Conservation (phyloP, 2,329 filamentous ascomycete species). For the Talaromyces islandicus region DNA sequence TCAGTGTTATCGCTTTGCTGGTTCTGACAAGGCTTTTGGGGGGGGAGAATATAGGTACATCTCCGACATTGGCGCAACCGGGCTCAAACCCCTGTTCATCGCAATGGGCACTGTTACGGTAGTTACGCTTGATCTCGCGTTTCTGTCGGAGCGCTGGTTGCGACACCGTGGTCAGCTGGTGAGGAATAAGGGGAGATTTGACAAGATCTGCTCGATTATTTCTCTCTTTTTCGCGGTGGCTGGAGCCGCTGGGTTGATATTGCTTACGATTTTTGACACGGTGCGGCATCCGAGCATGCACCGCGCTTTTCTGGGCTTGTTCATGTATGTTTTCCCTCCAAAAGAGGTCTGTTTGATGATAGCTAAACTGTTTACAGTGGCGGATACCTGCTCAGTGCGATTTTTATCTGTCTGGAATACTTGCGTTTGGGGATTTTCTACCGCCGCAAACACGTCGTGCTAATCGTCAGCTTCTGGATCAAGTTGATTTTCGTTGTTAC, state of each 20-base stretch:
- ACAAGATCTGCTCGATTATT: constrained; percentile 33
- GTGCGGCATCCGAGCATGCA: constrained; percentile 62
- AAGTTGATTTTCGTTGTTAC: constrained; percentile 80
- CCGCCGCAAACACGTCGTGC: constrained; percentile 61
- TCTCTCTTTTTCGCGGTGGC: constrained; percentile 59
- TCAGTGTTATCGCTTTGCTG: no score
- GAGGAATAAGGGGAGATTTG: constrained; percentile 54
- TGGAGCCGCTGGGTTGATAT: constrained; percentile 74
- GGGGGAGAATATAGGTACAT: constrained; percentile 41
- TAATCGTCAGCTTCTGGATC: constrained; percentile 76
- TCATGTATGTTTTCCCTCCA: constrained; percentile 49
- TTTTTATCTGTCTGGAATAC: constrained; percentile 88
- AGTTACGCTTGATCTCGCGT: constrained; percentile 72
- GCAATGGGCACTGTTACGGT: constrained; percentile 59
- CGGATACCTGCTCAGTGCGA: constrained; percentile 77
- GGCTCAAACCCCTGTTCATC: constrained; percentile 58
- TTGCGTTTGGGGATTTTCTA: constrained; percentile 76
- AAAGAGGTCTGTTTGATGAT: neutral
- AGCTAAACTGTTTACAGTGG: constrained; percentile 27
- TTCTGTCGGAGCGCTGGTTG: constrained; percentile 76
- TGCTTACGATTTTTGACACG: constrained; percentile 82
- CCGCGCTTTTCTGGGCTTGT: constrained; percentile 70
- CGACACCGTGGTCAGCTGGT: constrained; percentile 74
- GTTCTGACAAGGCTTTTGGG: no score
- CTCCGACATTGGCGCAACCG: constrained; percentile 53